Conservation (phyloP, 257 asterid species). For the Nicotiana sylvestris region DNA sequence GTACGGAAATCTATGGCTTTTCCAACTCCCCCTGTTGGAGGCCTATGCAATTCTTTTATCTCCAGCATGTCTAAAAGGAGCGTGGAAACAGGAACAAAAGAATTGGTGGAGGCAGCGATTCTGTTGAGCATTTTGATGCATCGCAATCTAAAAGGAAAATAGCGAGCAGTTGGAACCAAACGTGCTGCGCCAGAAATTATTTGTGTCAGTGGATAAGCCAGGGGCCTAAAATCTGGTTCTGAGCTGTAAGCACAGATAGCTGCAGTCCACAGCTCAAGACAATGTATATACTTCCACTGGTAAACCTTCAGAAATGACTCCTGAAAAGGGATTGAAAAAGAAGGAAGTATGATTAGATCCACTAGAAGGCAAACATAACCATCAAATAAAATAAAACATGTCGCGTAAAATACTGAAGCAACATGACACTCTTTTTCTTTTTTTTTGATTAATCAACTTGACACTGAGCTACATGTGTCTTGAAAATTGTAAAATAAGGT, state of each 20-base stretch:
- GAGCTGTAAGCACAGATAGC: slow-evolving; percentile 73
- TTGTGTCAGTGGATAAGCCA: slow-evolving; percentile 88
- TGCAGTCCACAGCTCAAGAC: slow-evolving; percentile 97
- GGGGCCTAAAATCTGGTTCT: slow-evolving; percentile 71
- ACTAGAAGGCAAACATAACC: neutral
- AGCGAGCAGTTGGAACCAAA: slow-evolving; percentile 81
- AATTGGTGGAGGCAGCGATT: slow-evolving; percentile 70
- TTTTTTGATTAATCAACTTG: neutral
- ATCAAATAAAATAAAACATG: neutral
- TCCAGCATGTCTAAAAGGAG: slow-evolving; percentile 85
- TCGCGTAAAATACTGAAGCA: neutral
- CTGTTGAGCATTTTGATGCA: slow-evolving; percentile 90
- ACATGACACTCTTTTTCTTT: neutral
- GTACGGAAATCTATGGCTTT: slow-evolving; percentile 72
- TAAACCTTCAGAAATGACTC: slow-evolving; percentile 80
- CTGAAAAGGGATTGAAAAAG: slow-evolving; percentile 31
- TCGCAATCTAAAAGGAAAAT: slow-evolving; percentile 85
- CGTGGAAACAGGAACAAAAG: slow-evolving; percentile 76
- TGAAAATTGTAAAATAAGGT: neutral
- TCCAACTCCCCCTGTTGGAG: slow-evolving; percentile 93
- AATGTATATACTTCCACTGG: slow-evolving; percentile 88
- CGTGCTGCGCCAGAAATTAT: slow-evolving; percentile 89
- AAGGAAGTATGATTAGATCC: neutral
- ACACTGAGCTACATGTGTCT: neutral
- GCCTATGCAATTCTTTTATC: slow-evolving; percentile 78